Percentiles rank a stretch among this genome's conserved stretches.
Evolutionary conservation across 2,329 filamentous ascomycete genomes (phyloP).

Genomic region (Colletotrichum camelliae): DNA sequence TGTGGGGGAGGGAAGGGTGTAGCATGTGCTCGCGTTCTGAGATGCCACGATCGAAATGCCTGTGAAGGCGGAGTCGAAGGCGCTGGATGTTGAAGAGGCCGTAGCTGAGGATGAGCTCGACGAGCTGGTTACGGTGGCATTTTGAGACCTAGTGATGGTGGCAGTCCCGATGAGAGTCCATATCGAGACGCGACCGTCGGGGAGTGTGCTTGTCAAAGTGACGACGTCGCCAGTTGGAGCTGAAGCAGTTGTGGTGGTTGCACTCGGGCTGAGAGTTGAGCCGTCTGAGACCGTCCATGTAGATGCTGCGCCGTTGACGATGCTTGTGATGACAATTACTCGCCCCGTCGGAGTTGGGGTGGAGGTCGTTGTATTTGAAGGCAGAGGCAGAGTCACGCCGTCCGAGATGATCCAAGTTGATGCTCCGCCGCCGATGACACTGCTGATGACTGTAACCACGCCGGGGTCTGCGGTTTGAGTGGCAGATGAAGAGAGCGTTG

Average conservation of each 20-base stretch:
- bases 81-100: not conserved
- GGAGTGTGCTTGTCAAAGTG: not conserved
- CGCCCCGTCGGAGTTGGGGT: not conserved
- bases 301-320: not conserved
- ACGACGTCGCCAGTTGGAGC: not conserved
- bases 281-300: not conserved
- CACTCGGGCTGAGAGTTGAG: not conserved
- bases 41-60: not conserved
- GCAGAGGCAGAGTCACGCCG: not conserved
- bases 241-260: not conserved
- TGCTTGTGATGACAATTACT: not conserved
- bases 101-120: not conserved
- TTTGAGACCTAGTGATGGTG: not conserved
- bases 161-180: not conserved
- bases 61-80: slow-evolving; percentile 8
- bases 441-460: not conserved
- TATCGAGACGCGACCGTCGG: not conserved
- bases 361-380: not conserved
- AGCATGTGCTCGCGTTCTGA: slow-evolving; percentile 8
- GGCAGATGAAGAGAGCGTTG: not conserved
- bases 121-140: not conserved
- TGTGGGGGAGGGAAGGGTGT: not conserved
- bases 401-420: not conserved
- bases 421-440: not conserved
- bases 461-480: not conserved